These are phyloP conservation scores for Thelephora aurantiotincta DNA, from an alignment of 768 basidiomycete species.

Conservation along the genomic window DNA sequence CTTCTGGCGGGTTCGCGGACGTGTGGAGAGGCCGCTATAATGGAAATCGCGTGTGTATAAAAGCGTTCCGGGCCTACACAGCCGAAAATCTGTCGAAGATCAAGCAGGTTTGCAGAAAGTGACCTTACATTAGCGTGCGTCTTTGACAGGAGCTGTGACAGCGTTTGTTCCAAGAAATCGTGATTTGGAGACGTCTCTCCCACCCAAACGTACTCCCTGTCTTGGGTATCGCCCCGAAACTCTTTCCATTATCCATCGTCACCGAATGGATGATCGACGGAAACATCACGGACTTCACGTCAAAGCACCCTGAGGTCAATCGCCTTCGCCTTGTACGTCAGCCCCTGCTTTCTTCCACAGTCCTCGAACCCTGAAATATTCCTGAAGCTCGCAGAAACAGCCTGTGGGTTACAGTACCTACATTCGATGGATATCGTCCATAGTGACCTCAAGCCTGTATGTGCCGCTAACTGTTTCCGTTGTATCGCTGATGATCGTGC, in stretches of 20 bases:
- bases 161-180: conserved; percentile 6
- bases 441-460: background rate
- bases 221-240: conserved; percentile 4
- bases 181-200: conserved; percentile 8
- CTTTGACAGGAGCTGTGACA: background rate
- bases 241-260: conserved; percentile 5
- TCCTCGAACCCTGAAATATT: background rate
- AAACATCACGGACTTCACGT: conserved; percentile 5
- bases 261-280: conserved; percentile 6
- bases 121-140: too few species aligned
- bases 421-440: background rate
- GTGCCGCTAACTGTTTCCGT: background rate
- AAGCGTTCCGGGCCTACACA: background rate
- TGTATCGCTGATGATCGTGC: background rate
- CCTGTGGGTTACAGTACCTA: background rate
- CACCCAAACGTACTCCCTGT: conserved; percentile 8
- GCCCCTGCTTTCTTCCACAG: background rate
- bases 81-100: background rate
- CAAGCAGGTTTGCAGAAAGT: too few species aligned
- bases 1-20: conserved; percentile 6
- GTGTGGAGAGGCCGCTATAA: conserved; percentile 2
- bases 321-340: conserved; percentile 5
- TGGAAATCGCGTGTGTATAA: background rate
- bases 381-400: background rate
- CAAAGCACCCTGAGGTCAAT: conserved; percentile 3